phyloP scores from a whole-genome alignment of 2,329 filamentous ascomycete species.

The Colletotrichum costaricense region DNA sequence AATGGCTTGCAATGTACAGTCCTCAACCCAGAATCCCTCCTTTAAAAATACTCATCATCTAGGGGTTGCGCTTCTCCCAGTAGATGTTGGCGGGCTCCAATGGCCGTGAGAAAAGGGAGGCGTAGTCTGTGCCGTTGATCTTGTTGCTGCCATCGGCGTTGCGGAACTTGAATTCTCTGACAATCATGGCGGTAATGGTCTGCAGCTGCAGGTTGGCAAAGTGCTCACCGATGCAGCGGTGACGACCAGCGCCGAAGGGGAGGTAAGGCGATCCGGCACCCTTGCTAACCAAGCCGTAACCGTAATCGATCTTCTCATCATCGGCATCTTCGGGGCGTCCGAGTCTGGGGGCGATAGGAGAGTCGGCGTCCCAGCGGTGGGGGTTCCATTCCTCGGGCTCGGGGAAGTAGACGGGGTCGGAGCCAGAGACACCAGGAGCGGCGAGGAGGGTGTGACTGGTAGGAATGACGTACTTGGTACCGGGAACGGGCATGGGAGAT shows the following conservation, averaged over 20 bases:
- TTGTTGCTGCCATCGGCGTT: constrained; percentile 78
- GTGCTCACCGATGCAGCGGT: constrained; percentile 96
- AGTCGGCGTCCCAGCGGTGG: constrained; percentile 84
- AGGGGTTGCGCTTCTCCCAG: constrained; percentile 75
- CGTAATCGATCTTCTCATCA: constrained; percentile 88
- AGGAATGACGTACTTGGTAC: constrained; percentile 86
- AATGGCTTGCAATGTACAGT: constrained; percentile 28
- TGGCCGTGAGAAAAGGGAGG: constrained; percentile 79
- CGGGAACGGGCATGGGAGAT: constrained; percentile 84
- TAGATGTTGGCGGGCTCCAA: constrained; percentile 76
- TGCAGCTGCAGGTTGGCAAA: constrained; percentile 95
- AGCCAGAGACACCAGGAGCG: constrained; percentile 84
- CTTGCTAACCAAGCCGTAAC: constrained; percentile 93
- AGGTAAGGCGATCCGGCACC: constrained; percentile 90
- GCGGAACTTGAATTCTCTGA: constrained; percentile 82
- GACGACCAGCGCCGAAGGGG: constrained; percentile 91
- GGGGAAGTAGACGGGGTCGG: constrained; percentile 81
- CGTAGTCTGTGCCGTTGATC: constrained; percentile 76
- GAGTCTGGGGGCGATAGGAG: constrained; percentile 63
- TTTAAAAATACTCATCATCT: not conserved
- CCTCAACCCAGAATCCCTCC: not conserved
- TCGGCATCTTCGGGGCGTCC: constrained; percentile 59
- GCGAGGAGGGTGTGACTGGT: constrained; percentile 84
- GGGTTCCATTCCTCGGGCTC: constrained; percentile 88
- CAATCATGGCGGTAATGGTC: constrained; percentile 82